Percentiles rank a stretch among this genome's conserved stretches.
phyloP scores from a whole-genome alignment of 805 yeast genomes.

The Komagataella kurtzmanii region DNA sequence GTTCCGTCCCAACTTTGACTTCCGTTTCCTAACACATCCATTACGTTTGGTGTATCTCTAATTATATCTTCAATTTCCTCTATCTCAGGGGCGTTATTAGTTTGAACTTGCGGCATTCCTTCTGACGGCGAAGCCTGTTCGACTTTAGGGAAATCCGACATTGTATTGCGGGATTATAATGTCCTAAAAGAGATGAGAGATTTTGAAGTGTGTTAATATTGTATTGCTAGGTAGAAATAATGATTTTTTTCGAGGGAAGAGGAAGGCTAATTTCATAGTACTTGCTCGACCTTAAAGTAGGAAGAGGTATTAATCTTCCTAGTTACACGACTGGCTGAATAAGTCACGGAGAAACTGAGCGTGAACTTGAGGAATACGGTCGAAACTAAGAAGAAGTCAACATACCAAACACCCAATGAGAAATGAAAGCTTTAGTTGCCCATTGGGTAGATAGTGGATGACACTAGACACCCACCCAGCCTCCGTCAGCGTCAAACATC shows the following conservation, averaged over 20 bases:
- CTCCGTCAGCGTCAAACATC: not conserved
- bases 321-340: not conserved
- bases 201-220: not conserved
- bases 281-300: not conserved
- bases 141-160: not conserved
- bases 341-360: not conserved
- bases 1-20: not conserved
- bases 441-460: not conserved
- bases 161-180: not conserved
- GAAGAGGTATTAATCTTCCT: not conserved
- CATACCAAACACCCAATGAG: no score
- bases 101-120: not conserved
- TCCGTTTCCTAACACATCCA: not conserved
- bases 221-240: not conserved
- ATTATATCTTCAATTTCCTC: not conserved
- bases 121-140: not conserved
- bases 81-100: not conserved
- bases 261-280: not conserved
- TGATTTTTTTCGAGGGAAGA: not conserved
- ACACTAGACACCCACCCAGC: not conserved
- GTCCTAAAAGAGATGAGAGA: not conserved
- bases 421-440: no score
- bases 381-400: no score
- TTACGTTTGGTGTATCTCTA: not conserved
- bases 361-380: no score